Evolutionary conservation across 192 early-diverging fungal genomes (phyloP), one percentile per base, ranked within the genome.

Genomic region (Coemansia sp.): DNA sequence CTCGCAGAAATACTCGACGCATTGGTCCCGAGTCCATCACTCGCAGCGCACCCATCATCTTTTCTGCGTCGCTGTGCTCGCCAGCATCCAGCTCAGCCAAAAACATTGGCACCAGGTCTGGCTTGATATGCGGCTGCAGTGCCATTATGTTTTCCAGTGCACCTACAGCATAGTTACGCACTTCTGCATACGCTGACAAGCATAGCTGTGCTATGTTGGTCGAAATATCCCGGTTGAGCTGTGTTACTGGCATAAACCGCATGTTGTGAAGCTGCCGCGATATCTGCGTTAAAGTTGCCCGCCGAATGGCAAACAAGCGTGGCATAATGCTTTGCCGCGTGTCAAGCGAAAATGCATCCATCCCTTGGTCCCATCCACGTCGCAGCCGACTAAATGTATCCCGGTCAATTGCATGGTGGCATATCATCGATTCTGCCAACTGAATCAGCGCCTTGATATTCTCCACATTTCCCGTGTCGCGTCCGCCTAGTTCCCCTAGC

Each of bases 391-490:
- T 21, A 21, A 50, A 63, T 8, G 44, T n/a, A 10, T 42, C 18
- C 12, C 61, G 54, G 48, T 78, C 75, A 0, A 54, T 36, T 40
- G 65, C 70, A 45, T 68, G 50, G 61, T 72, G 48, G 55, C 67
- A 70, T 23, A 81, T 53, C 33, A 53, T 60, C 15, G 48, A 39
- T 26, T 69, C 54, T 9, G 68, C 55, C 55, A 84, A 72, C 42
- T 85, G 82, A 38, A 90, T 67, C 23, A 91, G 45, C 16, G 78
- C 72, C 50, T 89, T 90, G 55, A 87, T 79, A 57, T 81, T 84
- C 50, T 88, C 90, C 2, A 90, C 84, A 65, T 93, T 89, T 63
- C 93, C 89, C 43, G 87, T 88, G 12, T 80, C 53, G 61, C 53
- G 63, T 30, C 30, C 35, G 10, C 53, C 59, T 65, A 78, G 60